These are phyloP conservation scores for Kazachstania martiniae DNA, from an alignment of 805 yeast genomes.

Conservation along the genomic window DNA sequence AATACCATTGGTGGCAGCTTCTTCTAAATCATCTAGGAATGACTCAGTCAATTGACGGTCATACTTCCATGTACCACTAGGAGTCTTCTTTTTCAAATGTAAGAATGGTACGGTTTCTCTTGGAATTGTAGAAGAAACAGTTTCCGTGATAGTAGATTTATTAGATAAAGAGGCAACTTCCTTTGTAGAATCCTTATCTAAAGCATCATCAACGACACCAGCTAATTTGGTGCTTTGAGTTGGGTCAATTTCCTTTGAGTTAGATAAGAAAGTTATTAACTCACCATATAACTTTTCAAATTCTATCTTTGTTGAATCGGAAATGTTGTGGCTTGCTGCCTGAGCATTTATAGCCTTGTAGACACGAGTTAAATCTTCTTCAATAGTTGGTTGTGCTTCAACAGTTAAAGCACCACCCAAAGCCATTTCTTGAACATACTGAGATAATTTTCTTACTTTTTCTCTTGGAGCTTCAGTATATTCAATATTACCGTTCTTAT, in stretches of 20 bases:
- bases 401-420: conserved; percentile 81
- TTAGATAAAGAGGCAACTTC: conserved; percentile 82
- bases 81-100: conserved; percentile 72
- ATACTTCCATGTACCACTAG: conserved; percentile 71
- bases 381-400: conserved; percentile 57
- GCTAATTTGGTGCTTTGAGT: conserved; percentile 49
- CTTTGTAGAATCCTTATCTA: conserved; percentile 46
- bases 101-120: conserved; percentile 88
- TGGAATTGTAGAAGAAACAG: conserved; percentile 64
- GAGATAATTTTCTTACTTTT: conserved; percentile 87
- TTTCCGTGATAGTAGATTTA: conserved; percentile 54
- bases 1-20: conserved; percentile 89
- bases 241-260: conserved; percentile 61
- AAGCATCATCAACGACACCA: conserved; percentile 40
- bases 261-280: conserved; percentile 56
- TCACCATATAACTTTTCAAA: conserved; percentile 63
- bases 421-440: conserved; percentile 94
- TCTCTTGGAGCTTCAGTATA: conserved; percentile 83
- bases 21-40: conserved; percentile 84
- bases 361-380: conserved; percentile 75
- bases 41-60: conserved; percentile 65
- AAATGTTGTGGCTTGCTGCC: conserved; percentile 35
- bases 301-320: conserved; percentile 56
- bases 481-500: conserved; percentile 74
- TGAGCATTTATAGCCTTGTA: conserved; percentile 74